A percentile compares a stretch with the other conserved stretches of the same genome.
Evolutionary conservation across 306 rosid species (phyloP).

Genomic region (Cicer bijugum): DNA sequence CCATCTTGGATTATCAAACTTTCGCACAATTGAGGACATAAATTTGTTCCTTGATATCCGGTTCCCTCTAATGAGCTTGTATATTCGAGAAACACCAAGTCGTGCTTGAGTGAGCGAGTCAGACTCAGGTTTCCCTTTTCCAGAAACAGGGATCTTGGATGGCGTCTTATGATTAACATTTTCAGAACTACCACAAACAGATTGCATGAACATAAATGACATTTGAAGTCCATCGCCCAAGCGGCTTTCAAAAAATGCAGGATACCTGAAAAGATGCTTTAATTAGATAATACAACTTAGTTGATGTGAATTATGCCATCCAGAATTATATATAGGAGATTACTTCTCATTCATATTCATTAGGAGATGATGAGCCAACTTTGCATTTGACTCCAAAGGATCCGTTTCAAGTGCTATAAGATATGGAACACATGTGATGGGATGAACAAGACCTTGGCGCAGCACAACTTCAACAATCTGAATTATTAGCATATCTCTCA

Average conservation of each 20-base stretch:
- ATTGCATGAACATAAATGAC: constrained; percentile 84
- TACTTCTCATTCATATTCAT: constrained; percentile 98
- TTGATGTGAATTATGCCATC: constrained; percentile 21
- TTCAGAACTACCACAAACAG: constrained; percentile 61
- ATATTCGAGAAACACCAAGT: constrained; percentile 96
- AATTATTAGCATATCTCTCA: constrained; percentile 36
- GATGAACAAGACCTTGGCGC: constrained; percentile 99
- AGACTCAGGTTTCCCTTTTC: constrained; percentile 69
- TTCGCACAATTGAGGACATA: constrained; percentile 91
- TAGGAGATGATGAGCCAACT: constrained; percentile 93
- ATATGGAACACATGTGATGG: constrained; percentile 96
- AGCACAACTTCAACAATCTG: constrained; percentile 96
- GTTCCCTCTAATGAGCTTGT: constrained; percentile 94
- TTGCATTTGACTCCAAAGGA: constrained; percentile 79
- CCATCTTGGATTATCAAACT: constrained; percentile 81
- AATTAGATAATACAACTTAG: constrained; percentile 43
- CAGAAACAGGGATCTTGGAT: constrained; percentile 57
- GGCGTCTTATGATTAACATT: constrained; percentile 54
- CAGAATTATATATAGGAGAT: constrained; percentile 37
- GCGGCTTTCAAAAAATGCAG: constrained; percentile 95
- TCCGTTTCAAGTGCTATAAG: constrained; percentile 98
- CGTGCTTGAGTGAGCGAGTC: constrained; percentile 79
- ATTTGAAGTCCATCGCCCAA: constrained; percentile 99
- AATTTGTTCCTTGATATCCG: constrained; percentile 92
- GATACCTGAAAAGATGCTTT: constrained; percentile 77